A percentile compares a stretch with the other conserved stretches of the same genome.
These are phyloP conservation scores for Fusarium nurragi DNA, from an alignment of 2,329 filamentous ascomycete species.

Conservation along the genomic window DNA sequence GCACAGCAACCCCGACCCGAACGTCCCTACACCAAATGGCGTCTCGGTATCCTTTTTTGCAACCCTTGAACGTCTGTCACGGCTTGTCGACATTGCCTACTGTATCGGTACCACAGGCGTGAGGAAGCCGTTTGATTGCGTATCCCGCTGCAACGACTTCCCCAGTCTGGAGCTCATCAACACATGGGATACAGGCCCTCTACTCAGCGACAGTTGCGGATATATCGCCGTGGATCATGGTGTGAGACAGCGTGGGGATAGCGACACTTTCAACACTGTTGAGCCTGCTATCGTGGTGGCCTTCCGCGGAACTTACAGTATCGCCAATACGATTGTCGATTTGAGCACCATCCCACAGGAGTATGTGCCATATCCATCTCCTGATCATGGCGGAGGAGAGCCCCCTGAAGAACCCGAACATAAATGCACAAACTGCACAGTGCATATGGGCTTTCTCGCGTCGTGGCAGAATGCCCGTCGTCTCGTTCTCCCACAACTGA, in stretches of 20 bases:
- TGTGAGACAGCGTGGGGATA: conserved; percentile 29
- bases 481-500: conserved; percentile 73
- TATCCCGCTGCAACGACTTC: conserved; percentile 87
- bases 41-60: conserved; percentile 67
- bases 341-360: conserved; percentile 88
- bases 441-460: conserved; percentile 87
- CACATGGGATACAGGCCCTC: conserved; percentile 89
- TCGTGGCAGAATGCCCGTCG: conserved; percentile 83
- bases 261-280: conserved; percentile 10
- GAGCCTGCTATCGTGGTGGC: conserved; percentile 75
- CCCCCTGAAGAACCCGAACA: conserved; percentile 53
- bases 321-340: conserved; percentile 91
- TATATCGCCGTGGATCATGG: conserved; percentile 88
- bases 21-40: conserved; percentile 59
- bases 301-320: conserved; percentile 93
- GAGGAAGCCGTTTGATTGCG: conserved; percentile 82
- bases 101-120: conserved; percentile 90
- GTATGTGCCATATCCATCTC: conserved; percentile 85
- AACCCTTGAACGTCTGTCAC: conserved; percentile 86
- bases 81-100: conserved; percentile 93
- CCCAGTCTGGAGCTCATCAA: conserved; percentile 79
- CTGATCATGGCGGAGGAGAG: conserved; percentile 53
- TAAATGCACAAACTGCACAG: conserved; percentile 85
- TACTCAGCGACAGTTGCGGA: conserved; percentile 91
- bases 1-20: neutral